Conservation (phyloP, 345 rosid genomes). For the Brassica rapa region DNA sequence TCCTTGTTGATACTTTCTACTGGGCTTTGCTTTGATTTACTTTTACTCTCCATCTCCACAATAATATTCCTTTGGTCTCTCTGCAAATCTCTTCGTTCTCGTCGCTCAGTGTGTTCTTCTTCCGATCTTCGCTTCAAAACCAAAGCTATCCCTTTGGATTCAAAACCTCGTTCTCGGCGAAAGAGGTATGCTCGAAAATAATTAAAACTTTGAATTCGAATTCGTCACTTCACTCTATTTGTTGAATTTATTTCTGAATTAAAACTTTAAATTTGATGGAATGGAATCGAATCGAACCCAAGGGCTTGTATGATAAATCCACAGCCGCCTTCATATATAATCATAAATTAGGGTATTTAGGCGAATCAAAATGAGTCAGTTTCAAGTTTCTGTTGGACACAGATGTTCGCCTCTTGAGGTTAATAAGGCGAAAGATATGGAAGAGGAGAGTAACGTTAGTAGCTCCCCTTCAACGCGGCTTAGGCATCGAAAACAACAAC, state of each 20-base stretch:
- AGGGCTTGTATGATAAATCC: not conserved
- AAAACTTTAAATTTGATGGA: not conserved
- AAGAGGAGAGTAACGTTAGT: conserved; percentile 50
- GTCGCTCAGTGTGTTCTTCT: conserved; percentile 15
- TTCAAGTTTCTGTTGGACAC: not conserved
- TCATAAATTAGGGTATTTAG: too few relatives aligned
- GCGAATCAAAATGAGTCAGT: too few relatives aligned
- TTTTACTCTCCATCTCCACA: not conserved
- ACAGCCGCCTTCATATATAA: too few relatives aligned
- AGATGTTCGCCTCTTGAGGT: conserved; percentile 31
- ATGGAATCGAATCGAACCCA: conserved; percentile 20
- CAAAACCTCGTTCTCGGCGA: not conserved
- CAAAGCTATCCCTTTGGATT: not conserved
- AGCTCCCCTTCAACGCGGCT: conserved; percentile 52
- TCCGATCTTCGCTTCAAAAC: conserved; percentile 4
- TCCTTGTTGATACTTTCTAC: conserved; percentile 34
- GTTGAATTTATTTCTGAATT: not conserved
- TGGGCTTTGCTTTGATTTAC: conserved; percentile 13
- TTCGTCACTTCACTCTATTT: conserved; percentile 17
- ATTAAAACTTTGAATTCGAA: not conserved
- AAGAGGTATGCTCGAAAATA: conserved; percentile 6
- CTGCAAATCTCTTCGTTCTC: conserved; percentile 35
- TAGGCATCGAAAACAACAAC: conserved; percentile 59
- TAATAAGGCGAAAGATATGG: conserved; percentile 42
- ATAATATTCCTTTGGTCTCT: conserved; percentile 8